Evolutionary conservation across 257 asterid species (phyloP).

Genomic region (Paulownia fortunei): DNA sequence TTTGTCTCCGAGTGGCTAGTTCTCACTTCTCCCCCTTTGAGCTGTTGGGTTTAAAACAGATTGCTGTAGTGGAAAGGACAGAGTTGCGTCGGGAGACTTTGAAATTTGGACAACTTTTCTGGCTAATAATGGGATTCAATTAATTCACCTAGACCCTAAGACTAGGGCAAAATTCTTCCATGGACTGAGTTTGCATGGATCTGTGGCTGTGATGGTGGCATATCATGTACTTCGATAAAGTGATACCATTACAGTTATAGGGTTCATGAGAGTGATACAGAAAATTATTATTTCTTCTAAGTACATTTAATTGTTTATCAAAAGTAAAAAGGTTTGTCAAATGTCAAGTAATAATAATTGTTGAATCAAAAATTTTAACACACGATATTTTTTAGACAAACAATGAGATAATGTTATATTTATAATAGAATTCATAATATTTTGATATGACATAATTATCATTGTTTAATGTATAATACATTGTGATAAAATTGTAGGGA

Average conservation of each 20-base stretch:
- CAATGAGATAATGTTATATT: no score
- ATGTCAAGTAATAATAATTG: no score
- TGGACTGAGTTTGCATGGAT: background rate
- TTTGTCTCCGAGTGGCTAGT: conserved; percentile 53
- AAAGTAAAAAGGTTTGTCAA: no score
- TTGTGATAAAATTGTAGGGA: no score
- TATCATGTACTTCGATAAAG: background rate
- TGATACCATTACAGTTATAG: background rate
- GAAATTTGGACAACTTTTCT: conserved; percentile 33
- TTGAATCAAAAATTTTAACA: no score
- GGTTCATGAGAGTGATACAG: no score
- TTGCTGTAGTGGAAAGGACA: conserved; percentile 45
- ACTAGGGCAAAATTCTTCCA: background rate
- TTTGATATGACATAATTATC: no score
- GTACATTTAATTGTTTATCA: no score
- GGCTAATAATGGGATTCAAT: conserved; percentile 32
- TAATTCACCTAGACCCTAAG: background rate
- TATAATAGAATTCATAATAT: no score
- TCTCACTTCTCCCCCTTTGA: conserved; percentile 47
- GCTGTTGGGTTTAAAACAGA: conserved; percentile 58
- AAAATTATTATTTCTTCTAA: no score
- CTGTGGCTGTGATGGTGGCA: background rate
- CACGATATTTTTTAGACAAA: no score
- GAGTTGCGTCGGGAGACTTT: conserved; percentile 24
- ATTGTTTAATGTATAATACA: no score